phyloP scores from a whole-genome alignment of 2,329 filamentous ascomycete genomes.

The Arachnomyces sp. region DNA sequence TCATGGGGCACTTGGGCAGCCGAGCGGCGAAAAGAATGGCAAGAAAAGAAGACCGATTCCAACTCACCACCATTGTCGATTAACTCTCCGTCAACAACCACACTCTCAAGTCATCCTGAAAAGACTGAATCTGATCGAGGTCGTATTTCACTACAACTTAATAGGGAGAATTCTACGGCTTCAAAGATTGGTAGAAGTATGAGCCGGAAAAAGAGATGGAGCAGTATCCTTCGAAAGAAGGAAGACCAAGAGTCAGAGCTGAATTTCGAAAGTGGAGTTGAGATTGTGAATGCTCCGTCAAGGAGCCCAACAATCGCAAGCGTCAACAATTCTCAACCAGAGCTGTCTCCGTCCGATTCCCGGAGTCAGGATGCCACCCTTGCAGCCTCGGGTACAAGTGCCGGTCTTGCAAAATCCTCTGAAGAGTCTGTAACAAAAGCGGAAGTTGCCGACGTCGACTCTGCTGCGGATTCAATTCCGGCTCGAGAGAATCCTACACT shows the following conservation, averaged over 20 bases:
- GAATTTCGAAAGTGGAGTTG: too few species aligned
- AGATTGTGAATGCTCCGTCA: too few species aligned
- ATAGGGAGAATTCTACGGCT: constrained; percentile 23
- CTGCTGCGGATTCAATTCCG: too few species aligned
- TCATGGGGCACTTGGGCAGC: constrained; percentile 57
- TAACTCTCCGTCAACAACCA: constrained; percentile 17
- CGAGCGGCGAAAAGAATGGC: constrained; percentile 41
- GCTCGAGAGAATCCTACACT: too few species aligned
- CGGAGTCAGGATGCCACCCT: too few species aligned
- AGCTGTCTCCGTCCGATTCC: too few species aligned
- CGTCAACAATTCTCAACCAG: too few species aligned
- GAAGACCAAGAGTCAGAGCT: constrained; percentile 10
- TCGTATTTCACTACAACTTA: constrained; percentile 3
- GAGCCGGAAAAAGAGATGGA: constrained; percentile 28
- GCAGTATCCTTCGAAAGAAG: constrained; percentile 27
- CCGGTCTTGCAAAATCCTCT: too few species aligned
- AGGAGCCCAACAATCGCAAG: too few species aligned
- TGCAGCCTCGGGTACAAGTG: too few species aligned
- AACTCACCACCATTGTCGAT: constrained; percentile 15
- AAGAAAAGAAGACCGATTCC: constrained; percentile 27
- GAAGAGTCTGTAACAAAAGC: too few species aligned
- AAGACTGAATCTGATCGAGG: constrained; percentile 21
- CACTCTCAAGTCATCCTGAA: constrained; percentile 20
- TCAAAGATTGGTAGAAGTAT: constrained; percentile 1
- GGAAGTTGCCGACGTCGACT: too few species aligned